Evolutionary conservation across 176 grass and related monocot genomes (phyloP).

Genomic region (Tuctoria greenei): DNA sequence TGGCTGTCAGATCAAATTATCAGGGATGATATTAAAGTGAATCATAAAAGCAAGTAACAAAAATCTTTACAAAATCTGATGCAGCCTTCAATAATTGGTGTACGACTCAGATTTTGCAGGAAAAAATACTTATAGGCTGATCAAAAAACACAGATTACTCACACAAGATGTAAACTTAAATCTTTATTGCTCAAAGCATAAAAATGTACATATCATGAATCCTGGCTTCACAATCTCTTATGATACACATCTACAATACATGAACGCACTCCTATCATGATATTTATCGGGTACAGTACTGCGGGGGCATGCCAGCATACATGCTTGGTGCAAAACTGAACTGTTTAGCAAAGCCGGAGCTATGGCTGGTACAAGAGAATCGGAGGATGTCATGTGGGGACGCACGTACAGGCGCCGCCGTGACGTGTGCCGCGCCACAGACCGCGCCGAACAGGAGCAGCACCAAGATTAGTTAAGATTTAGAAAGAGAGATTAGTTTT

Average conservation of each 20-base stretch:
- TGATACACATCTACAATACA: constrained; percentile 22
- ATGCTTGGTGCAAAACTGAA: constrained; percentile 33
- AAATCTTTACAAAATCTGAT: constrained; percentile 1
- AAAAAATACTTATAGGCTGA: background rate
- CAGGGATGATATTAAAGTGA: background rate
- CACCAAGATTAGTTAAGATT: too few species aligned
- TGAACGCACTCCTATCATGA: constrained; percentile 8
- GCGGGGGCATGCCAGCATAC: constrained; percentile 30
- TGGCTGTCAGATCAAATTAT: background rate
- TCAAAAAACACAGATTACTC: background rate
- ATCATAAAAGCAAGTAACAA: background rate
- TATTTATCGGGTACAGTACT: constrained; percentile 38
- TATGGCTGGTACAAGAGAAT: background rate
- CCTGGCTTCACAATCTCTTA: background rate
- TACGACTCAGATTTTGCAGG: background rate
- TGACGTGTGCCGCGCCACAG: too few species aligned
- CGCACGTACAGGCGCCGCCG: too few species aligned
- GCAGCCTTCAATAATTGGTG: background rate
- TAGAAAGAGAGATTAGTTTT: too few species aligned
- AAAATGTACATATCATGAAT: background rate
- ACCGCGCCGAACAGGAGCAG: too few species aligned
- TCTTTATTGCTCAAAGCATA: background rate
- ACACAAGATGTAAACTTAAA: background rate
- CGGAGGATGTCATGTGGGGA: background rate
- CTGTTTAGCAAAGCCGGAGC: constrained; percentile 30